Percentiles rank a stretch among this genome's conserved stretches.
phyloP scores from a whole-genome alignment of 306 rosid species.

The Cicer arietinum region DNA sequence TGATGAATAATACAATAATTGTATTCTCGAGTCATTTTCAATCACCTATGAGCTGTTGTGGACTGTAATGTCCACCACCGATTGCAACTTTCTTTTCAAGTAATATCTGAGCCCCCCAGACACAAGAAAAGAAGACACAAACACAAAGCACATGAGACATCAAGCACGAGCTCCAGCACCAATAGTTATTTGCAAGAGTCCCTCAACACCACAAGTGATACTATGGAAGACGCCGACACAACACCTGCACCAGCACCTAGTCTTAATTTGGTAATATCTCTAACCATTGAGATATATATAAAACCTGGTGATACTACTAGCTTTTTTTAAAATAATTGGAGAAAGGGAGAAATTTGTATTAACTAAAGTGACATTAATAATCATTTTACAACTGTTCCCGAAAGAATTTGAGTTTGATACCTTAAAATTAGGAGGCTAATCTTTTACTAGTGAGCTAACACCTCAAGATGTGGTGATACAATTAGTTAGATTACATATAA shows the following conservation, averaged over 20 bases:
- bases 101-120: slow-evolving; percentile 52
- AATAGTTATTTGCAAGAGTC: slow-evolving; percentile 58
- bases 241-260: slow-evolving; percentile 92
- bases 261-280: slow-evolving; percentile 58
- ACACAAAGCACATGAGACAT: slow-evolving; percentile 66
- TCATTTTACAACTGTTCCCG: no score
- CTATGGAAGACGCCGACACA: slow-evolving; percentile 58
- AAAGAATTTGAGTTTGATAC: no score
- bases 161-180: slow-evolving; percentile 83
- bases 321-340: no score
- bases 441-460: no score
- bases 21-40: slow-evolving; percentile 11
- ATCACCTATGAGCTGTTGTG: slow-evolving; percentile 24
- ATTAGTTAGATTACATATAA: neutral
- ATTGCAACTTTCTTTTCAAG: slow-evolving; percentile 26
- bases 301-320: no score
- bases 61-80: slow-evolving; percentile 25
- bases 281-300: no score
- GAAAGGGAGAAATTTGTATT: no score
- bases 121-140: slow-evolving; percentile 67
- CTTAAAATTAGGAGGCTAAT: no score
- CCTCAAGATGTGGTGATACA: no score
- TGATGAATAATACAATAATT: slow-evolving; percentile 15
- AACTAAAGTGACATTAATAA: no score
- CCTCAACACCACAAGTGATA: slow-evolving; percentile 84